A percentile compares a stretch with the other conserved stretches of the same genome.
Conservation (phyloP, 2,329 filamentous ascomycete genomes). For the Xylaria sp. region DNA sequence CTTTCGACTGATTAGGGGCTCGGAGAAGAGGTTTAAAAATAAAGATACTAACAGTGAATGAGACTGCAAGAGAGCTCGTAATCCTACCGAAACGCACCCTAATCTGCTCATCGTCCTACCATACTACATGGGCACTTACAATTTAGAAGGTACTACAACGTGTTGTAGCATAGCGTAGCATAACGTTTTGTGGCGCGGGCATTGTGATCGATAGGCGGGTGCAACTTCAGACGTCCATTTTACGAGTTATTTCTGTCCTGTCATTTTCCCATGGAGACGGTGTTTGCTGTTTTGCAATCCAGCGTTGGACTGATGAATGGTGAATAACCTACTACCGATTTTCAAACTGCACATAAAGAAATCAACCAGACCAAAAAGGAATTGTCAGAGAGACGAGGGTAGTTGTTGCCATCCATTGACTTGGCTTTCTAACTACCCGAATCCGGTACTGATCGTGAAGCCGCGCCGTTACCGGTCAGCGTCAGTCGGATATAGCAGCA, state of each 20-base stretch:
- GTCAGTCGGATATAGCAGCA: conserved; percentile 16
- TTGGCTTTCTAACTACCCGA: neutral
- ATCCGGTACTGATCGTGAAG: neutral
- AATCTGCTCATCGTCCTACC: neutral
- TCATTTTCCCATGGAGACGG: neutral
- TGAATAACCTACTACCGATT: neutral
- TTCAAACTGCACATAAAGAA: neutral
- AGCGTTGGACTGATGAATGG: neutral
- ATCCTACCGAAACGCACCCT: neutral
- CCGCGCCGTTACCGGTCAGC: neutral
- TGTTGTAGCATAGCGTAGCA: neutral
- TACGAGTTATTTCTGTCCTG: conserved; percentile 1
- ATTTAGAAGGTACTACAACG: conserved; percentile 10
- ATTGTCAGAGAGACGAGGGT: neutral
- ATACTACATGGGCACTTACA: neutral
- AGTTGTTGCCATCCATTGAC: neutral
- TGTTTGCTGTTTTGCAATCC: conserved; percentile 5
- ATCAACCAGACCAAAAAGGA: neutral
- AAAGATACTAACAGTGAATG: conserved; percentile 15
- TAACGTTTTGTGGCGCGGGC: neutral
- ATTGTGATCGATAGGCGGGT: conserved; percentile 2
- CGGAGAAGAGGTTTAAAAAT: neutral
- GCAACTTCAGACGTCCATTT: neutral
- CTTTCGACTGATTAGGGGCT: neutral
- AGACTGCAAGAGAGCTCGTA: conserved; percentile 24